Percentiles rank a stretch among this genome's conserved stretches.
phyloP scores from a whole-genome alignment of 2,329 filamentous ascomycete genomes.

The Ascochyta clinopodiicola region DNA sequence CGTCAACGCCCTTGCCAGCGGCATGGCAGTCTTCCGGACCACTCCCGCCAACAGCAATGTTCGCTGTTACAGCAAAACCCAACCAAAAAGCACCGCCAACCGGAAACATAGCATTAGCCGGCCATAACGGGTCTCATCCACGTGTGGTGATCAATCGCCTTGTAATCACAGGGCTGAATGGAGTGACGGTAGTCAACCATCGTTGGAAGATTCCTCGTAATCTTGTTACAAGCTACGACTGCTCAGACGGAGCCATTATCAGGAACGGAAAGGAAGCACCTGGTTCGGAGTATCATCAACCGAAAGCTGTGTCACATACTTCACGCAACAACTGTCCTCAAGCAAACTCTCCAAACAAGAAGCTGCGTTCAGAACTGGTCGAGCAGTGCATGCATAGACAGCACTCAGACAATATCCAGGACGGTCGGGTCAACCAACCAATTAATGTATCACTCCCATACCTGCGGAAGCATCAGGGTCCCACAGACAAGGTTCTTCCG shows the following conservation, averaged over 20 bases:
- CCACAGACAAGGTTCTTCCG: not conserved
- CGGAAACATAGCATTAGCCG: not conserved
- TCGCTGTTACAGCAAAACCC: conserved; percentile 27
- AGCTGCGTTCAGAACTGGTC: not conserved
- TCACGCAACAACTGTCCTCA: not conserved
- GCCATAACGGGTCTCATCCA: not conserved
- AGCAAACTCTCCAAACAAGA: not conserved
- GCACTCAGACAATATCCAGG: conserved; percentile 3
- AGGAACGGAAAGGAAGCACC: not conserved
- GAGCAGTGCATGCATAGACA: not conserved
- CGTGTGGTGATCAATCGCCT: conserved; percentile 22
- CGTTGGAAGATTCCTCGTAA: conserved; percentile 20
- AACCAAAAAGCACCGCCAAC: conserved; percentile 5
- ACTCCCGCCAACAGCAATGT: conserved; percentile 28
- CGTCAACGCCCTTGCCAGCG: not conserved
- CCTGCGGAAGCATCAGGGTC: conserved; percentile 8
- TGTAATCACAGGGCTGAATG: conserved; percentile 25
- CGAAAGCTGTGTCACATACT: no score
- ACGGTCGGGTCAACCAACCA: not conserved
- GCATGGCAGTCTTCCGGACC: not conserved
- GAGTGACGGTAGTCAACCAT: conserved; percentile 27
- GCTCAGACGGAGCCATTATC: no score
- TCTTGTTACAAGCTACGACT: not conserved
- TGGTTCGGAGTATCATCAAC: not conserved
- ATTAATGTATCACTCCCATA: not conserved